These are phyloP conservation scores for Hanseniaspora gamundiae DNA, from an alignment of 1,139 yeast species.

Conservation along the genomic window DNA sequence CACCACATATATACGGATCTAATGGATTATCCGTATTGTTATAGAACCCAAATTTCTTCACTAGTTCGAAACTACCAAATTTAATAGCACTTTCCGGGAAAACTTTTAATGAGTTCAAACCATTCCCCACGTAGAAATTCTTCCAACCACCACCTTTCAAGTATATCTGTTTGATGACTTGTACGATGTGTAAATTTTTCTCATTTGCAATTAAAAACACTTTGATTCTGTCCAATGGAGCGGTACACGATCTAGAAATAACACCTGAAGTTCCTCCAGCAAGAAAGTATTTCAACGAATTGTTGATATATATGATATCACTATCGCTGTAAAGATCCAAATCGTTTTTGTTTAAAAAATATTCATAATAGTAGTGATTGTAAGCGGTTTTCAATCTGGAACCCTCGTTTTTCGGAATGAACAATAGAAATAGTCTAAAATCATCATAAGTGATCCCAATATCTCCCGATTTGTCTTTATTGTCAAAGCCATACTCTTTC, in stretches of 20 bases:
- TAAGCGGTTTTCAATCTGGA: conserved; percentile 72
- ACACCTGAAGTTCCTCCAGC: conserved; percentile 97
- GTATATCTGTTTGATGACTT: conserved; percentile 75
- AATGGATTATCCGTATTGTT: conserved; percentile 48
- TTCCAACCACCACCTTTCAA: conserved; percentile 53
- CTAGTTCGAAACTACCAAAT: conserved; percentile 88
- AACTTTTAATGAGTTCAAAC: conserved; percentile 82
- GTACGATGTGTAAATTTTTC: conserved; percentile 30
- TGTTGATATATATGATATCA: conserved; percentile 75
- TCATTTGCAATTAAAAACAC: conserved; percentile 83
- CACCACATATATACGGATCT: conserved; percentile 87
- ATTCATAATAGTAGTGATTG: conserved; percentile 30
- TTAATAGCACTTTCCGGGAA: conserved; percentile 97
- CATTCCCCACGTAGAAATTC: conserved; percentile 90
- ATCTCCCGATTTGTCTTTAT: conserved; percentile 33
- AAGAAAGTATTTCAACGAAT: conserved; percentile 63
- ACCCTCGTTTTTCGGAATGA: conserved; percentile 67
- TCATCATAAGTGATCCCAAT: conserved; percentile 59
- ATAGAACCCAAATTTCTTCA: conserved; percentile 73
- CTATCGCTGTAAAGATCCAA: conserved; percentile 68
- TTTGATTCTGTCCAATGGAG: conserved; percentile 90
- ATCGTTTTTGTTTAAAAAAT: conserved; percentile 50
- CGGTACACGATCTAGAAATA: conserved; percentile 92
- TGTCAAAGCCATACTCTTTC: conserved; percentile 43
- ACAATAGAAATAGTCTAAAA: conserved; percentile 68